Percentiles rank a stretch among this genome's conserved stretches.
phyloP scores from a whole-genome alignment of 2,329 filamentous ascomycete species.

The Harringtonia aguacate region DNA sequence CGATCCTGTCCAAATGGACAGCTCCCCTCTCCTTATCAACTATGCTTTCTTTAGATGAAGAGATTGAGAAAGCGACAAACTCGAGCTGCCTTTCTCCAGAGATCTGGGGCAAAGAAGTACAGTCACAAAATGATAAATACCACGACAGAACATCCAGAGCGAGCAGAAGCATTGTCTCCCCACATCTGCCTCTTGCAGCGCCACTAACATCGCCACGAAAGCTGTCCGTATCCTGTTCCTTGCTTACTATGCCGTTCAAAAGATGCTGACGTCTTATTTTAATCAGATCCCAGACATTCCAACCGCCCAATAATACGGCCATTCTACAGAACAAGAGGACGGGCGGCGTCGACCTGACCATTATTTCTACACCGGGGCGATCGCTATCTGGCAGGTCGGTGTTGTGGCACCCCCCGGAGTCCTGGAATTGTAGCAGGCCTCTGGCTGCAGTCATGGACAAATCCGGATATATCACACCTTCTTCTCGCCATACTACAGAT shows the following conservation, averaged over 20 bases:
- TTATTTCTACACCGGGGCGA: not conserved
- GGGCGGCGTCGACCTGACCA: too few relatives aligned
- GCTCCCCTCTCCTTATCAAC: constrained; percentile 9
- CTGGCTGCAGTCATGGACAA: constrained; percentile 2
- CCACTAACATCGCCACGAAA: not conserved
- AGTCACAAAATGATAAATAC: not conserved
- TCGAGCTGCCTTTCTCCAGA: not conserved
- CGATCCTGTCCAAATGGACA: constrained; percentile 34
- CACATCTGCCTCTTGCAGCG: not conserved
- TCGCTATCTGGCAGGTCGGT: not conserved
- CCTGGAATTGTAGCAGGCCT: constrained; percentile 1
- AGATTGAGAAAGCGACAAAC: not conserved
- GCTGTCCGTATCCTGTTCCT: not conserved
- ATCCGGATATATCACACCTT: not conserved
- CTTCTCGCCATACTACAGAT: not conserved
- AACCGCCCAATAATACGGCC: too few relatives aligned
- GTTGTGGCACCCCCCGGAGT: constrained; percentile 1
- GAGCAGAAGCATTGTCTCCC: not conserved
- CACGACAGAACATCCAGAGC: not conserved
- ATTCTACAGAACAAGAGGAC: too few relatives aligned
- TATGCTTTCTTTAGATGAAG: constrained; percentile 10
- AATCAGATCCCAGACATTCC: not conserved
- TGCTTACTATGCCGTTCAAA: too few relatives aligned
- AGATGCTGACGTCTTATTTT: too few relatives aligned
- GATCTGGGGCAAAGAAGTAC: not conserved